These are phyloP conservation scores for Kodamaea leandrae DNA, from an alignment of 805 yeast genomes.

Conservation along the genomic window DNA sequence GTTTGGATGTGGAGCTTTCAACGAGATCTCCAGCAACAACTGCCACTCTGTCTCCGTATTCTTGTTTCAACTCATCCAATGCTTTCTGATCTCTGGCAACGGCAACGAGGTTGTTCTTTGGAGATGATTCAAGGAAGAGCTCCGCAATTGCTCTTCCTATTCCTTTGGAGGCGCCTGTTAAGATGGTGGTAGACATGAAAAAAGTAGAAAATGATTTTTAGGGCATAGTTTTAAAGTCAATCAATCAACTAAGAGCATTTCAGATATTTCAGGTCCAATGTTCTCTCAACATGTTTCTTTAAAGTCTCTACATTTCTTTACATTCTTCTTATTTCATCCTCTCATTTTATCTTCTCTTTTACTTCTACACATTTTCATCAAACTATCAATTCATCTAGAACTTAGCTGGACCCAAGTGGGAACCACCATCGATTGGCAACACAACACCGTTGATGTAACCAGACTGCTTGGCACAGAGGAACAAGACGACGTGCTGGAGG, in stretches of 20 bases:
- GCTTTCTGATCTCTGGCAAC: constrained; percentile 64
- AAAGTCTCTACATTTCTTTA: no score
- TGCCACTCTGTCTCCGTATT: constrained; percentile 49
- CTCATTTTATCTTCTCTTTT: no score
- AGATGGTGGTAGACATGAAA: constrained; percentile 32
- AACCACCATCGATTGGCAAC: constrained; percentile 71
- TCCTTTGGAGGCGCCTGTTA: constrained; percentile 73
- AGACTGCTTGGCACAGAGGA: constrained; percentile 52
- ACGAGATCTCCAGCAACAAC: constrained; percentile 62
- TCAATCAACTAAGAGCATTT: not conserved
- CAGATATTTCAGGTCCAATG: no score
- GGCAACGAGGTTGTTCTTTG: constrained; percentile 50
- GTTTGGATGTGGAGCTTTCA: constrained; percentile 31
- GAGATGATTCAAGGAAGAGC: constrained; percentile 39
- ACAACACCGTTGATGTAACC: constrained; percentile 66
- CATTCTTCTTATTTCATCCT: no score
- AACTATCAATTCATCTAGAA: constrained; percentile 1
- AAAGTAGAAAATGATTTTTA: not conserved
- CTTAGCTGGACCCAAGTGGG: constrained; percentile 32
- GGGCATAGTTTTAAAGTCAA: not conserved
- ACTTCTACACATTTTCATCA: not conserved
- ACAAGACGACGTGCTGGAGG: constrained; percentile 52
- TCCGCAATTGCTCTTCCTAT: constrained; percentile 78
- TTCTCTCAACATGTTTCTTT: no score
- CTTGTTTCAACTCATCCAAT: constrained; percentile 39